Conservation (phyloP, 495 filamentous ascomycete genomes). For the Elasticomyces elasticus region DNA sequence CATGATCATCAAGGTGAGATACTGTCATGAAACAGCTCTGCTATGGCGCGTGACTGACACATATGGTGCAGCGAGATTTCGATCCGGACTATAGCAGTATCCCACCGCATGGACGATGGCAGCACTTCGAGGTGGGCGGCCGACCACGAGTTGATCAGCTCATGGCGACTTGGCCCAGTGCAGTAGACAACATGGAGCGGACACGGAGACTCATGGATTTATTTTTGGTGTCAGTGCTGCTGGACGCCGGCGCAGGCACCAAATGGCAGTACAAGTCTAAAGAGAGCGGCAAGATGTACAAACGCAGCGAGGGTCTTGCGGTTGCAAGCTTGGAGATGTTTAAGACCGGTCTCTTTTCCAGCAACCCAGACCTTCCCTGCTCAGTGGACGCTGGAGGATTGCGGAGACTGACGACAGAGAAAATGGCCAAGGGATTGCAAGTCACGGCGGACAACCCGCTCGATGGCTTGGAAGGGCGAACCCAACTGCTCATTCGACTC, state of each 20-base stretch:
- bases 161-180: conserved; percentile 53
- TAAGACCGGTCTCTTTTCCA: conserved; percentile 85
- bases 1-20: conserved; percentile 83
- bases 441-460: conserved; percentile 72
- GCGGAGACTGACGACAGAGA: conserved; percentile 61
- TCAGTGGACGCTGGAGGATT: conserved; percentile 83
- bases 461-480: conserved; percentile 77
- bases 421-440: conserved; percentile 72
- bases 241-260: conserved; percentile 79
- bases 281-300: conserved; percentile 76
- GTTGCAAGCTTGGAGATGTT: conserved; percentile 97
- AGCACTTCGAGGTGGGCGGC: conserved; percentile 83
- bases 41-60: conserved; percentile 16
- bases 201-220: conserved; percentile 72
- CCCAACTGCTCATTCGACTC: conserved; percentile 67
- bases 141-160: conserved; percentile 63
- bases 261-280: conserved; percentile 82
- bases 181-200: conserved; percentile 59
- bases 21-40: conserved; percentile 2
- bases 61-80: conserved; percentile 60
- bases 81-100: conserved; percentile 77
- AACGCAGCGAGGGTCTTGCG: conserved; percentile 83
- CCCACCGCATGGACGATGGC: conserved; percentile 77
- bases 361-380: conserved; percentile 65
- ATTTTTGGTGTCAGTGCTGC: conserved; percentile 79